Base-by-base conservation (phyloP, 2,329 filamentous ascomycete genomes). In the Pseudopithomyces chartarum region DNA sequence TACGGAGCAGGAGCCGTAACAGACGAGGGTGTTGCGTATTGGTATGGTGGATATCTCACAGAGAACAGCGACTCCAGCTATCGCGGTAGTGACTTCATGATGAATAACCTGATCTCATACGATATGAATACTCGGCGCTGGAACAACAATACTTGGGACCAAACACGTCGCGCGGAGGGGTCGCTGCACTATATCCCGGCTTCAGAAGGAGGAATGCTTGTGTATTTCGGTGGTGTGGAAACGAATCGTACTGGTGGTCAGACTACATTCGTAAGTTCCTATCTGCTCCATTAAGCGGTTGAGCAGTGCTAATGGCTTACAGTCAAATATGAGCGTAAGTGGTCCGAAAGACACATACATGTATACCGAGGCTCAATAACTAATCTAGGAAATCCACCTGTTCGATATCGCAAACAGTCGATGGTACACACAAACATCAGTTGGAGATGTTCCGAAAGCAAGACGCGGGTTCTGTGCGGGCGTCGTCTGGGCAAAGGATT, bases 11-110 rank as follows among this genome's bases (percentile, higher is more conserved):
- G 57, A 2, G 50, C 63, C 7, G 49, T 59, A 2, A 57, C 57
- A 0, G 62, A 63, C 23, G 54, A 56, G 15, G 64, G 62, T 2
- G 55, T 46, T 55, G 84, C 80, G 2, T 88, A 84, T 66, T 85
- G 86, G 65, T 82, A 85, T 56, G 85, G 85, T 17, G 85, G 85
- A 26, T 87, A 83, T 80, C 74, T 84, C 49, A 85, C 79, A 60
- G 83, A 84, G 59, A 69, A 69, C 43, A 82, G 82, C 0, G 76
- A 80, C 78, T 51, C 49, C 2, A 40, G 47, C 0, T 8, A 55
- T 59, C 44, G 64, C 26, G 56, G 54, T 20, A 46, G 36, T 2
- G 73, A 11, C 72, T 23, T 78, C 1, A 64, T 79, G 40, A 80
- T 81, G 12, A 81, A 79, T 2, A 76, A 74, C 11, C 63, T 87